Evolutionary conservation across 495 filamentous ascomycete species (phyloP).

Genomic region (Staphylotrichum tortipilum): DNA sequence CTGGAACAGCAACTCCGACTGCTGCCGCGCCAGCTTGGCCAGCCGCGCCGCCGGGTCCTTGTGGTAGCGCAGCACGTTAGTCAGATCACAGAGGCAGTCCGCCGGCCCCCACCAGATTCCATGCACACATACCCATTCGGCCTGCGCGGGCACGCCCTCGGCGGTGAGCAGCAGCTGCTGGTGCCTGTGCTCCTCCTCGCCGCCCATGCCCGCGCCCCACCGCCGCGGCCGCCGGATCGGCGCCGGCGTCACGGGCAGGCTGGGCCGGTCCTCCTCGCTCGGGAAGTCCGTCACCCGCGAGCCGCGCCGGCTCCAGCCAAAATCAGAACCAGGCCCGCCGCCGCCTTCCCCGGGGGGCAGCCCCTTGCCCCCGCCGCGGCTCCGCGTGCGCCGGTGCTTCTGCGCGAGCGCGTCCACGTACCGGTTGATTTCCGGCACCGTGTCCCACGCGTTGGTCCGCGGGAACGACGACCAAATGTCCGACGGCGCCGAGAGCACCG

Average conservation of each 20-base stretch:
- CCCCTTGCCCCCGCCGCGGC: too few relatives aligned
- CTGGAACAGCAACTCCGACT: slow-evolving; percentile 48
- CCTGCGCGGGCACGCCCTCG: slow-evolving; percentile 73
- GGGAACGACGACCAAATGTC: slow-evolving; percentile 56
- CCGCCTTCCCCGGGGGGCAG: too few relatives aligned
- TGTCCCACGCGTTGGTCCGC: slow-evolving; percentile 80
- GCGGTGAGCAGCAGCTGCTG: slow-evolving; percentile 53
- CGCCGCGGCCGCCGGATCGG: slow-evolving; percentile 47
- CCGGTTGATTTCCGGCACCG: slow-evolving; percentile 67
- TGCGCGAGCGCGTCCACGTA: slow-evolving; percentile 69
- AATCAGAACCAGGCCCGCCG: not conserved
- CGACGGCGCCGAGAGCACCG: slow-evolving; percentile 35
- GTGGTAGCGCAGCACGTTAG: slow-evolving; percentile 41
- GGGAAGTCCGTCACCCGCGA: slow-evolving; percentile 79
- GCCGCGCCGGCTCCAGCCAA: slow-evolving; percentile 35
- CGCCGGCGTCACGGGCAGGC: slow-evolving; percentile 83
- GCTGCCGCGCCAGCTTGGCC: slow-evolving; percentile 56
- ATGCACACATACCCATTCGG: slow-evolving; percentile 79
- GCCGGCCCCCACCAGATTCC: slow-evolving; percentile 40
- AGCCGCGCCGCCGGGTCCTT: slow-evolving; percentile 65
- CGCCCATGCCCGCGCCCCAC: slow-evolving; percentile 27
- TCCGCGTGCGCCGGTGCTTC: slow-evolving; percentile 51
- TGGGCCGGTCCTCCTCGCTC: slow-evolving; percentile 70
- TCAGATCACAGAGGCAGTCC: slow-evolving; percentile 53
- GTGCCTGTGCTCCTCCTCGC: slow-evolving; percentile 40